Evolutionary conservation across 768 basidiomycete species (phyloP).

Genomic region (Lepiota brunneoincarnata): DNA sequence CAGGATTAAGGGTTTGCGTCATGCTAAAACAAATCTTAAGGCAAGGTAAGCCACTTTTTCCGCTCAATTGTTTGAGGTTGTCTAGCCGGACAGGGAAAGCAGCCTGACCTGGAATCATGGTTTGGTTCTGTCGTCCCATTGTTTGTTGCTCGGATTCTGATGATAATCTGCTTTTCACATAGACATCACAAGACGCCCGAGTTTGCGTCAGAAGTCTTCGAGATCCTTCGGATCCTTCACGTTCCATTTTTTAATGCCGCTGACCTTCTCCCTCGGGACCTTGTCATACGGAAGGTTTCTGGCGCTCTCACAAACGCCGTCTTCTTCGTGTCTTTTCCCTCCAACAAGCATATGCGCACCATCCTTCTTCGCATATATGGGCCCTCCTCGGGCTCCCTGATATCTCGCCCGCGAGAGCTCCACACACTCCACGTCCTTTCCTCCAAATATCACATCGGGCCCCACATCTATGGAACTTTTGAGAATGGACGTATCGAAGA

Average conservation of each 20-base stretch:
- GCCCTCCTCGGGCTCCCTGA: conserved; percentile 78
- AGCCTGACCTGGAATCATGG: conserved; percentile 23
- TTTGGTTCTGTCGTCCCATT: conserved; percentile 27
- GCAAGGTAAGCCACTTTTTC: conserved; percentile 59
- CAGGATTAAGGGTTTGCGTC: conserved; percentile 57
- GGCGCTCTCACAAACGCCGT: conserved; percentile 95
- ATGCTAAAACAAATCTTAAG: conserved; percentile 54
- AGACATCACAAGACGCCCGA: conserved; percentile 64
- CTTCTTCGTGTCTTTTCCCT: conserved; percentile 86
- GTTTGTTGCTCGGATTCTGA: conserved; percentile 18
- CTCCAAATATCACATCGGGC: conserved; percentile 84
- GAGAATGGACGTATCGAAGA: conserved; percentile 94
- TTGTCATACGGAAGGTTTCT: conserved; percentile 78
- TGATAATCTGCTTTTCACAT: conserved; percentile 17
- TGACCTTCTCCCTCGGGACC: conserved; percentile 40
- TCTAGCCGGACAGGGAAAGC: conserved; percentile 26
- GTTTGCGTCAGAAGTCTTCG: conserved; percentile 56
- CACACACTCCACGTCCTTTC: conserved; percentile 88
- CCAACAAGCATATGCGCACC: conserved; percentile 48
- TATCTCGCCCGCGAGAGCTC: conserved; percentile 85
- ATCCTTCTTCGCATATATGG: conserved; percentile 93
- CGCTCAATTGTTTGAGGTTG: conserved; percentile 29
- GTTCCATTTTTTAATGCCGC: conserved; percentile 57
- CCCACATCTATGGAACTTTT: conserved; percentile 92
- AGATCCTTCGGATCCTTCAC: conserved; percentile 51